Percentiles rank a stretch among this genome's conserved stretches.
phyloP scores from a whole-genome alignment of 164 flowering plant species.

The Vitis labrusca region DNA sequence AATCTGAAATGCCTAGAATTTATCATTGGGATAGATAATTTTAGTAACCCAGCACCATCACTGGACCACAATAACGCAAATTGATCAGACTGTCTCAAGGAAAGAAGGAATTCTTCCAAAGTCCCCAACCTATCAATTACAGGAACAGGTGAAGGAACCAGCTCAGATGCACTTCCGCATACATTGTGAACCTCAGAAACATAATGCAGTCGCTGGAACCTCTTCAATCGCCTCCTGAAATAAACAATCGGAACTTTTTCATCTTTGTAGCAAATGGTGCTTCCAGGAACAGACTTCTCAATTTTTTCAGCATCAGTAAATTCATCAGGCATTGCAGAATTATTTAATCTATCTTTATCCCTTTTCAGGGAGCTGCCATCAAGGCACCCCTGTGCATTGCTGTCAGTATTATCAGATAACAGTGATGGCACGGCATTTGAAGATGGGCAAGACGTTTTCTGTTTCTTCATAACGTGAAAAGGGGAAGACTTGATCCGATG shows the following conservation, averaged over 20 bases:
- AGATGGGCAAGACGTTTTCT: slow-evolving; percentile 25
- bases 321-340: slow-evolving; percentile 17
- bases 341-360: slow-evolving; percentile 14
- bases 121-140: slow-evolving; percentile 18
- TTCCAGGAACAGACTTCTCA: slow-evolving; percentile 25
- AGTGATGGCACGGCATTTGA: slow-evolving; percentile 5
- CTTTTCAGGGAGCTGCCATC: slow-evolving; percentile 18
- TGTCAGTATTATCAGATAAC: slow-evolving; percentile 26
- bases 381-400: slow-evolving; percentile 12
- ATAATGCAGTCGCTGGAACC: slow-evolving; percentile 15
- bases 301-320: slow-evolving; percentile 16
- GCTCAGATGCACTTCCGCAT: slow-evolving; percentile 16
- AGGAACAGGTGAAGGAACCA: slow-evolving; percentile 26
- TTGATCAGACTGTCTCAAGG: slow-evolving; percentile 11
- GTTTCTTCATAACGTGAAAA: slow-evolving; percentile 39
- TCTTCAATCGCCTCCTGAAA: slow-evolving; percentile 57
- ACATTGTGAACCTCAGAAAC: slow-evolving; percentile 15
- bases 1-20: slow-evolving; percentile 34
- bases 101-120: slow-evolving; percentile 22
- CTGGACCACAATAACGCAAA: slow-evolving; percentile 21
- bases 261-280: slow-evolving; percentile 17
- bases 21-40: slow-evolving; percentile 25
- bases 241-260: slow-evolving; percentile 64
- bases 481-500: slow-evolving; percentile 54
- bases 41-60: slow-evolving; percentile 30